These are phyloP conservation scores for Aphanomyces stellatus DNA, from an alignment of 352 stramenopile species.

Conservation along the genomic window DNA sequence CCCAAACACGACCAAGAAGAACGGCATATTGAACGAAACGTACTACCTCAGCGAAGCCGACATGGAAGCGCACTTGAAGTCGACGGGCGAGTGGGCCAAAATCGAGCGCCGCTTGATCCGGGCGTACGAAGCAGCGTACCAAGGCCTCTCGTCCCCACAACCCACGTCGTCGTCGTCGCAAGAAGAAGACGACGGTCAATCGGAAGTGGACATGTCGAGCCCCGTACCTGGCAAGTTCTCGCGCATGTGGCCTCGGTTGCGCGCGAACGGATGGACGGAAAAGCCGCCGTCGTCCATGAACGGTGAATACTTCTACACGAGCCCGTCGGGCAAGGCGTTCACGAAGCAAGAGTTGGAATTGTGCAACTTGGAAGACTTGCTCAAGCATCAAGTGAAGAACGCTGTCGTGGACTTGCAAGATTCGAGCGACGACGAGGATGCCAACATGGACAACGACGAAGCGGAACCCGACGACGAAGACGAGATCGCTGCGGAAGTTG, in stretches of 20 bases:
- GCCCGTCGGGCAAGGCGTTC: not conserved
- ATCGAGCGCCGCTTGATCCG: not conserved
- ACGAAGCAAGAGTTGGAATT: conserved; percentile 2
- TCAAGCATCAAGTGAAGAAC: not conserved
- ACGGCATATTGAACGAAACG: not conserved
- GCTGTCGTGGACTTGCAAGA: not conserved
- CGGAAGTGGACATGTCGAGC: not conserved
- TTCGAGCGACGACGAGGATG: conserved; percentile 14
- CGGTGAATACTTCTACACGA: conserved; percentile 2
- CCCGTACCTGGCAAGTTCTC: not conserved
- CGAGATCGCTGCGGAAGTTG: not conserved
- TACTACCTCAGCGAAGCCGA: conserved; percentile 11
- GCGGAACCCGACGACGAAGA: not conserved
- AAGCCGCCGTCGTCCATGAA: not conserved
- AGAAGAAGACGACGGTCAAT: not conserved
- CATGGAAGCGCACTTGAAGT: not conserved
- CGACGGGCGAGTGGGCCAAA: not conserved
- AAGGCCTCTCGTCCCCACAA: not conserved
- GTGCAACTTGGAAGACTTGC: not conserved
- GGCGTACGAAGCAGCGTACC: not conserved
- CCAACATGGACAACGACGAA: not conserved
- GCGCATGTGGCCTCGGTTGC: not conserved
- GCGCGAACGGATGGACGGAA: conserved; percentile 10
- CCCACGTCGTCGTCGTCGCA: not conserved
- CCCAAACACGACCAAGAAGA: not conserved